Percentiles rank a stretch among this genome's conserved stretches.
These are phyloP conservation scores for Plasmodium coatneyi DNA, from an alignment of 169 alveolate genomes.

Conservation along the genomic window DNA sequence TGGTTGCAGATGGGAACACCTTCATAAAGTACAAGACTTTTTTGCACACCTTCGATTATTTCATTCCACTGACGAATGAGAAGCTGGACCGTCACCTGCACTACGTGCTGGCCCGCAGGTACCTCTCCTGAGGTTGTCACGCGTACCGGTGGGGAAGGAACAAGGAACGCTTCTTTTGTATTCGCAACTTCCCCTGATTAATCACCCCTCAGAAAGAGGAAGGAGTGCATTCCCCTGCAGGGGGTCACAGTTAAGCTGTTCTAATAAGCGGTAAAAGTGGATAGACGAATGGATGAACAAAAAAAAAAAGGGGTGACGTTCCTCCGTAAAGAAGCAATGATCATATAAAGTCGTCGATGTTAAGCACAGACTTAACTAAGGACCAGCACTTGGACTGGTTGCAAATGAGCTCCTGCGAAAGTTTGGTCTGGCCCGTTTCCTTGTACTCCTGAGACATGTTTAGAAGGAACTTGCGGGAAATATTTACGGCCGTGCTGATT, in stretches of 20 bases:
- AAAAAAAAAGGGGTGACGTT: neutral
- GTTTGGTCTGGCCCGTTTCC: slow-evolving; percentile 80
- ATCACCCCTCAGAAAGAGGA: neutral
- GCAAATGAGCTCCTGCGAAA: slow-evolving; percentile 77
- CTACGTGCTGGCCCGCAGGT: slow-evolving; percentile 53
- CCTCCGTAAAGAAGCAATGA: too few species aligned
- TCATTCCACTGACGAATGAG: slow-evolving; percentile 78
- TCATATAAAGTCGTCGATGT: slow-evolving; percentile 52
- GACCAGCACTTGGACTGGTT: slow-evolving; percentile 82
- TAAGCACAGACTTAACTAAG: slow-evolving; percentile 69
- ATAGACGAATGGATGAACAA: neutral
- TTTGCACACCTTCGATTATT: slow-evolving; percentile 83
- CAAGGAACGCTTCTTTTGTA: neutral
- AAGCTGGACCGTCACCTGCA: slow-evolving; percentile 55
- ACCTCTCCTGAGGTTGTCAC: neutral
- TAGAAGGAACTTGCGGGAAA: slow-evolving; percentile 80
- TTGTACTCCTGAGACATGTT: slow-evolving; percentile 84
- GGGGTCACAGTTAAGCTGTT: neutral
- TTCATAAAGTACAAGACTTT: slow-evolving; percentile 77
- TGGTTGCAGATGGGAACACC: slow-evolving; percentile 77
- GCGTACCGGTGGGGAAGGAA: neutral
- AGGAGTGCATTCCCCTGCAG: neutral
- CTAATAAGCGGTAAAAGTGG: neutral
- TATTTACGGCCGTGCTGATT: slow-evolving; percentile 88
- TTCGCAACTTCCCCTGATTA: neutral